A percentile compares a stretch with the other conserved stretches of the same genome.
Conservation (phyloP, 2,329 filamentous ascomycete species). For the Cordyceps farinosa region DNA sequence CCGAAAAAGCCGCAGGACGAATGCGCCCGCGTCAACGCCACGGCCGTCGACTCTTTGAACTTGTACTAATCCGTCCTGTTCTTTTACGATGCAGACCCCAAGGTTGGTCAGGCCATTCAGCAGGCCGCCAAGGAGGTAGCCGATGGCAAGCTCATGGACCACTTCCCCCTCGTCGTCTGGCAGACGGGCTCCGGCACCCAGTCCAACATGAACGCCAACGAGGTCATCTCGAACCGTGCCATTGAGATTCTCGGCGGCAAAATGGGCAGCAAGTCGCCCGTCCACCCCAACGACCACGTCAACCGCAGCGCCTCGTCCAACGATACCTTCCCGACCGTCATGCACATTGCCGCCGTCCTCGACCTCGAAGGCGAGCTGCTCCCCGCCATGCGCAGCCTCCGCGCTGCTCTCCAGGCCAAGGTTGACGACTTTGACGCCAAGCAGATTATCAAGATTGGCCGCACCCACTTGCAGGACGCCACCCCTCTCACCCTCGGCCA, state of each 20-base stretch:
- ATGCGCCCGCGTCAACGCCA: neutral
- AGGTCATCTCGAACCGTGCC: constrained; percentile 98
- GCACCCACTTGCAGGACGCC: constrained; percentile 95
- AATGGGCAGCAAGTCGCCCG: constrained; percentile 96
- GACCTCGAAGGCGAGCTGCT: constrained; percentile 85
- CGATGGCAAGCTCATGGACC: constrained; percentile 86
- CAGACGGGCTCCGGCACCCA: constrained; percentile 98
- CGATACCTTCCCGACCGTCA: constrained; percentile 98
- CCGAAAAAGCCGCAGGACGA: constrained; percentile 10
- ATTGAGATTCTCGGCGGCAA: constrained; percentile 94
- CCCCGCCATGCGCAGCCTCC: constrained; percentile 76
- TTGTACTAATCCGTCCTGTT: constrained; percentile 39
- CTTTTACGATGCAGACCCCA: constrained; percentile 51
- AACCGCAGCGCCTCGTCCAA: constrained; percentile 99
- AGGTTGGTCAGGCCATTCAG: constrained; percentile 88
- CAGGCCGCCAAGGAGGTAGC: constrained; percentile 92
- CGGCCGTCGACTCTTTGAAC: constrained; percentile 19
- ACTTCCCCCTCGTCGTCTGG: constrained; percentile 99
- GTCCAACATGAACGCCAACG: constrained; percentile 99
- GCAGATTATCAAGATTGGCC: constrained; percentile 97
- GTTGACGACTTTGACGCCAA: constrained; percentile 77
- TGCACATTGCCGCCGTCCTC: constrained; percentile 97
- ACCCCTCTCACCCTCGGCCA: constrained; percentile 93
- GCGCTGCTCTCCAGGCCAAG: constrained; percentile 82
- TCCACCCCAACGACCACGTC: constrained; percentile 99